phyloP scores from a whole-genome alignment of 2,329 filamentous ascomycete genomes.

The Calonectria hawksworthii region DNA sequence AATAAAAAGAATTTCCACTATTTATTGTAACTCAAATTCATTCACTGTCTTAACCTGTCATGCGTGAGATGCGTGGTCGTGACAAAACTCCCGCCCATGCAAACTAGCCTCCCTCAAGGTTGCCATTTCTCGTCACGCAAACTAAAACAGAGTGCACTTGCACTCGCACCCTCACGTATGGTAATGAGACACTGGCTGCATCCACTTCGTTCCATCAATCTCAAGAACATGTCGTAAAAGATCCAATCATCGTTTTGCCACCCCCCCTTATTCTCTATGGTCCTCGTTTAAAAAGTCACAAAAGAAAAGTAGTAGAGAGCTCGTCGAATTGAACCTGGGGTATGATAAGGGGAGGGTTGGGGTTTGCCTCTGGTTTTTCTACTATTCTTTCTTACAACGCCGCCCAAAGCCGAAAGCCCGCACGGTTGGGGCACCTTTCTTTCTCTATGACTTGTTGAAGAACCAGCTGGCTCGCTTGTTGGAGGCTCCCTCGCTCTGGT shows the following conservation, averaged over 20 bases:
- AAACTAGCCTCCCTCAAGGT: slow-evolving; percentile 35
- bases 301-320: slow-evolving; percentile 38
- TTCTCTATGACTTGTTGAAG: slow-evolving; percentile 72
- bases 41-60: slow-evolving; percentile 49
- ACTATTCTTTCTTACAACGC: slow-evolving; percentile 41
- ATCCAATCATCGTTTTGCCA: slow-evolving; percentile 48
- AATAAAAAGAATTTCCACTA: slow-evolving; percentile 24
- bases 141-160: slow-evolving; percentile 22
- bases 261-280: slow-evolving; percentile 42
- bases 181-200: slow-evolving; percentile 25
- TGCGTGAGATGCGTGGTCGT: slow-evolving; percentile 48
- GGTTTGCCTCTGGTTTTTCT: slow-evolving; percentile 17
- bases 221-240: slow-evolving; percentile 44
- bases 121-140: slow-evolving; percentile 24
- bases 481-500: slow-evolving; percentile 67
- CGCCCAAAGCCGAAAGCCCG: slow-evolving; percentile 43
- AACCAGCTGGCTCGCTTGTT: slow-evolving; percentile 82
- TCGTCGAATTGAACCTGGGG: slow-evolving; percentile 24
- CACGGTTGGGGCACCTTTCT: slow-evolving; percentile 20
- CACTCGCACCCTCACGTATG: slow-evolving; percentile 25
- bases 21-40: slow-evolving; percentile 38
- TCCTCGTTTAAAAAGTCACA: slow-evolving; percentile 40
- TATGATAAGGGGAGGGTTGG: slow-evolving; percentile 18
- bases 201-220: slow-evolving; percentile 34
- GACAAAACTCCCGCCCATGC: slow-evolving; percentile 44